Conservation (phyloP, 495 filamentous ascomycete species). For the Xylaria castorea region DNA sequence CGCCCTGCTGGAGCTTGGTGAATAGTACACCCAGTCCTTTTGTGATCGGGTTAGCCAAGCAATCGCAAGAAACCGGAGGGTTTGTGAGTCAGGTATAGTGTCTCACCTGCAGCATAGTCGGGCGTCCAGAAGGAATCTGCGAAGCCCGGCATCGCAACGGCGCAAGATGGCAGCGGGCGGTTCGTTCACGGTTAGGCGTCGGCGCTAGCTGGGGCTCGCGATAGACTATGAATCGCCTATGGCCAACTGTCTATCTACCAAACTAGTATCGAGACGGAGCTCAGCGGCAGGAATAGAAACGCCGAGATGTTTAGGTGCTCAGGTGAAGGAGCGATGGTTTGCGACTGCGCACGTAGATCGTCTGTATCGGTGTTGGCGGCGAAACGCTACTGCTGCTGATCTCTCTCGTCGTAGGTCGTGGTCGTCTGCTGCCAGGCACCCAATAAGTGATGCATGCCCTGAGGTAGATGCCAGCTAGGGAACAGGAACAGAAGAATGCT, state of each 20-base stretch:
- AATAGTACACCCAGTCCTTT: slow-evolving; percentile 93
- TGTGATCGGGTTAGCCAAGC: slow-evolving; percentile 29
- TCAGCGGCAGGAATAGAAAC: background rate
- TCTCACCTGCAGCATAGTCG: slow-evolving; percentile 86
- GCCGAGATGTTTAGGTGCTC: background rate
- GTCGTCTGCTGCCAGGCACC: slow-evolving; percentile 17
- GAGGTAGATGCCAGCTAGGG: background rate
- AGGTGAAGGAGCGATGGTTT: background rate
- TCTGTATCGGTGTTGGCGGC: background rate
- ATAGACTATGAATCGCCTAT: slow-evolving; percentile 7
- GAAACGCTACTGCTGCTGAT: background rate
- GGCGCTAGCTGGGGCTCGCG: background rate
- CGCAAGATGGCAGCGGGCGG: slow-evolving; percentile 24
- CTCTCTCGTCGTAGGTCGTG: background rate
- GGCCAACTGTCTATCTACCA: background rate
- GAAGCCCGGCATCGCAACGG: slow-evolving; percentile 76
- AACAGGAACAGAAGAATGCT: background rate
- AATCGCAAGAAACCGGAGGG: background rate
- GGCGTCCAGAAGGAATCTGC: slow-evolving; percentile 94
- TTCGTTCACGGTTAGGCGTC: slow-evolving; percentile 8
- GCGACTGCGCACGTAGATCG: background rate
- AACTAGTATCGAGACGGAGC: slow-evolving; percentile 4
- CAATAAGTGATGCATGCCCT: slow-evolving; percentile 1
- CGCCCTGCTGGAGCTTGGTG: slow-evolving; percentile 94
- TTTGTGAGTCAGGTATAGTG: slow-evolving; percentile 20